phyloP scores from a whole-genome alignment of 164 flowering plant genomes.

The Piper longum region DNA sequence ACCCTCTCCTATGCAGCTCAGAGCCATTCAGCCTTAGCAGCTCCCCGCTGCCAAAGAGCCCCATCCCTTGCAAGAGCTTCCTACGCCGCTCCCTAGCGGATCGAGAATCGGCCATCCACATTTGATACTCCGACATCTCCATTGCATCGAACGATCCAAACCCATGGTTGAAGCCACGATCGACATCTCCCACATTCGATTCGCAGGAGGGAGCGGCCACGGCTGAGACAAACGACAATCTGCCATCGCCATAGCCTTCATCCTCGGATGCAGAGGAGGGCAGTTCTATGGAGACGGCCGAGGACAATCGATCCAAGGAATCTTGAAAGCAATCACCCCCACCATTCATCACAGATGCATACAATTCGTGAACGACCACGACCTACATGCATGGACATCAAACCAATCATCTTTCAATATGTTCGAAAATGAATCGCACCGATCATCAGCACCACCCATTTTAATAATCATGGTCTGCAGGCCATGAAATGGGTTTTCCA shows the following conservation, averaged over 20 bases:
- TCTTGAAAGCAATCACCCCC: conserved; percentile 65
- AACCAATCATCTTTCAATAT: too few species aligned
- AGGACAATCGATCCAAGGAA: conserved; percentile 41
- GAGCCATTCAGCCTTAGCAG: conserved; percentile 18
- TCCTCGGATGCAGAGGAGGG: conserved; percentile 47
- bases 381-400: too few species aligned
- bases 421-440: too few species aligned
- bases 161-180: not conserved
- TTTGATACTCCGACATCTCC: conserved; percentile 26
- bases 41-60: conserved; percentile 30
- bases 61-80: conserved; percentile 71
- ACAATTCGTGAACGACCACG: too few species aligned
- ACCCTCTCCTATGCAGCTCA: conserved; percentile 5
- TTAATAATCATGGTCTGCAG: too few species aligned
- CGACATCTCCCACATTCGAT: conserved; percentile 2
- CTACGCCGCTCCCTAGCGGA: conserved; percentile 58
- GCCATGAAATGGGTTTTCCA: too few species aligned
- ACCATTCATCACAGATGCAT: conserved; percentile 6
- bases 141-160: not conserved
- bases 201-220: conserved; percentile 10
- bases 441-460: too few species aligned
- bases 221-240: conserved; percentile 57
- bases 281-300: conserved; percentile 29
- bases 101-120: conserved; percentile 76
- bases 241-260: conserved; percentile 26